Conservation (phyloP, 2,329 filamentous ascomycete species). For the Phialocephala subalpina region DNA sequence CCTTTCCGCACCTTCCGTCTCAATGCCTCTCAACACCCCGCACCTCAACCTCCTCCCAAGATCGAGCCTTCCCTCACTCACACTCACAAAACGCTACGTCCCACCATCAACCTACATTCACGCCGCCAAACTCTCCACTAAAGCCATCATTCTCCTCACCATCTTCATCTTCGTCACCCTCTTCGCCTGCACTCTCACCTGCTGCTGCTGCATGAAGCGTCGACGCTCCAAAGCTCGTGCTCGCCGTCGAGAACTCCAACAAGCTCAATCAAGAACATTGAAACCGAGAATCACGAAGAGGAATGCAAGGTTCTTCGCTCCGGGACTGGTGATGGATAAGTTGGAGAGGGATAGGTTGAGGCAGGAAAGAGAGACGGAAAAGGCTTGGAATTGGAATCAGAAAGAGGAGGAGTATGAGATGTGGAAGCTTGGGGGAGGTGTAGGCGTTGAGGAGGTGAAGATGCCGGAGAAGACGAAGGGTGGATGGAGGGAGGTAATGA, state of each 20-base stretch:
- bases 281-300: conserved; percentile 17
- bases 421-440: neutral
- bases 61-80: neutral
- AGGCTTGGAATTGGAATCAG: neutral
- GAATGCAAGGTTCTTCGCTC: conserved; percentile 23
- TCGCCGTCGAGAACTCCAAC: neutral
- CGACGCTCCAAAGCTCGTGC: neutral
- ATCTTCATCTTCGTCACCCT: conserved; percentile 14
- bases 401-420: conserved; percentile 8
- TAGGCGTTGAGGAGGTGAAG: conserved; percentile 1
- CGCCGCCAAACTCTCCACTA: conserved; percentile 21
- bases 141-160: conserved; percentile 13
- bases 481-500: conserved; percentile 6
- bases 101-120: conserved; percentile 14
- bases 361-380: conserved; percentile 2
- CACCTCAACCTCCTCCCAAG: neutral
- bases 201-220: conserved; percentile 17
- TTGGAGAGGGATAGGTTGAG: conserved; percentile 12
- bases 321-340: conserved; percentile 11
- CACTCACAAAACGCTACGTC: conserved; percentile 7
- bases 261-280: conserved; percentile 3
- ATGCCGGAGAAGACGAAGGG: conserved; percentile 1
- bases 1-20: neutral
- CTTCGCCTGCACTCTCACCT: neutral
- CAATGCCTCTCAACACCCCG: neutral